These are phyloP conservation scores for Akebia trifoliata DNA, from an alignment of 164 flowering plant genomes.

Conservation along the genomic window DNA sequence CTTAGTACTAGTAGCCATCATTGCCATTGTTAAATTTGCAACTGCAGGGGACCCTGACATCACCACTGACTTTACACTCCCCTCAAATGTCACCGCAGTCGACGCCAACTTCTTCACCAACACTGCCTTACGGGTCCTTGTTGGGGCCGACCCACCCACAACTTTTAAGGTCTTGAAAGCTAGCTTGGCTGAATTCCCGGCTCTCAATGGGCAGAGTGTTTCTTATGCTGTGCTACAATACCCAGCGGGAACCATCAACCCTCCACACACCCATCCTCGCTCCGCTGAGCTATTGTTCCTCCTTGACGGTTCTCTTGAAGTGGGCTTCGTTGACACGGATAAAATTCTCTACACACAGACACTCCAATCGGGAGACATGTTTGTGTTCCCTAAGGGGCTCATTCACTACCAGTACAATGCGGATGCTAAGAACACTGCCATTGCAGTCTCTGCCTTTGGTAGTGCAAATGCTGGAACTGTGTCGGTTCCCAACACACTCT, in stretches of 20 bases:
- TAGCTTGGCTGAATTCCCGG: constrained; percentile 19
- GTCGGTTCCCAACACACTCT: constrained; percentile 5
- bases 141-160: background rate
- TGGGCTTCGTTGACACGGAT: constrained; percentile 25
- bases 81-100: background rate
- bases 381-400: constrained; percentile 26
- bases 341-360: constrained; percentile 24
- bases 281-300: constrained; percentile 20
- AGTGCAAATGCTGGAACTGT: constrained; percentile 12
- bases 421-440: background rate
- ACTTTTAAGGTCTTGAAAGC: constrained; percentile 21
- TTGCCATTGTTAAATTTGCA: background rate
- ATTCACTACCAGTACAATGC: constrained; percentile 22
- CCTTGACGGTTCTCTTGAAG: constrained; percentile 13
- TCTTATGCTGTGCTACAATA: constrained; percentile 20
- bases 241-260: constrained; percentile 19
- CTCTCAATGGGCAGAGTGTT: constrained; percentile 25
- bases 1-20: background rate
- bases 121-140: constrained; percentile 15
- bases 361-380: constrained; percentile 24
- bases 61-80: background rate
- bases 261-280: constrained; percentile 23
- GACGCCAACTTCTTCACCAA: constrained; percentile 16
- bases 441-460: constrained; percentile 14
- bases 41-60: constrained; percentile 9